Conservation (phyloP, 2,329 filamentous ascomycete genomes). For the Fusarium sp. region DNA sequence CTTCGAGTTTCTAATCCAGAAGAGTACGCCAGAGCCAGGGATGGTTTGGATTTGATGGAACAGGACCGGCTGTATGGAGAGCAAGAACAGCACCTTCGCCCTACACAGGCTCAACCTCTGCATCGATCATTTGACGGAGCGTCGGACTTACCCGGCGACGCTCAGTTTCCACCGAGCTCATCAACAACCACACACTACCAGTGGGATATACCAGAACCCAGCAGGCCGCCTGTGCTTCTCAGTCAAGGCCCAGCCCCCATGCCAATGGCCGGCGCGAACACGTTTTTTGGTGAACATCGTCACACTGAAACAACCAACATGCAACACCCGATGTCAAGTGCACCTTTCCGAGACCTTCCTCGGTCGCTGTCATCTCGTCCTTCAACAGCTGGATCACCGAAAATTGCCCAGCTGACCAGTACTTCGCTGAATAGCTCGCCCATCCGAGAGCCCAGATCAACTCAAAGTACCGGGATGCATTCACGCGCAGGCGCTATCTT, state of each 20-base stretch:
- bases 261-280: slow-evolving; percentile 54
- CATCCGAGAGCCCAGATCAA: neutral
- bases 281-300: slow-evolving; percentile 50
- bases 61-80: slow-evolving; percentile 13
- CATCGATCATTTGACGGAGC: slow-evolving; percentile 31
- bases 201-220: neutral
- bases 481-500: slow-evolving; percentile 6
- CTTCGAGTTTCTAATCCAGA: slow-evolving; percentile 52
- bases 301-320: neutral
- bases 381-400: neutral
- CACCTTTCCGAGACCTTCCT: neutral
- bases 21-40: slow-evolving; percentile 47
- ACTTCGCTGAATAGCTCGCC: neutral
- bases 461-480: neutral
- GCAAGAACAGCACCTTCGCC: slow-evolving; percentile 4
- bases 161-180: neutral
- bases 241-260: slow-evolving; percentile 42
- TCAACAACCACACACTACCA: neutral
- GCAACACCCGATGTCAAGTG: neutral
- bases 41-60: slow-evolving; percentile 11
- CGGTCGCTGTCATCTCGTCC: neutral
- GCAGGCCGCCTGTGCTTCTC: slow-evolving; percentile 6
- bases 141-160: slow-evolving; percentile 20
- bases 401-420: neutral
- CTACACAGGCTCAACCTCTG: neutral